Evolutionary conservation across 169 alveolate genomes (phyloP).

Genomic region (Eimeria necatrix): DNA sequence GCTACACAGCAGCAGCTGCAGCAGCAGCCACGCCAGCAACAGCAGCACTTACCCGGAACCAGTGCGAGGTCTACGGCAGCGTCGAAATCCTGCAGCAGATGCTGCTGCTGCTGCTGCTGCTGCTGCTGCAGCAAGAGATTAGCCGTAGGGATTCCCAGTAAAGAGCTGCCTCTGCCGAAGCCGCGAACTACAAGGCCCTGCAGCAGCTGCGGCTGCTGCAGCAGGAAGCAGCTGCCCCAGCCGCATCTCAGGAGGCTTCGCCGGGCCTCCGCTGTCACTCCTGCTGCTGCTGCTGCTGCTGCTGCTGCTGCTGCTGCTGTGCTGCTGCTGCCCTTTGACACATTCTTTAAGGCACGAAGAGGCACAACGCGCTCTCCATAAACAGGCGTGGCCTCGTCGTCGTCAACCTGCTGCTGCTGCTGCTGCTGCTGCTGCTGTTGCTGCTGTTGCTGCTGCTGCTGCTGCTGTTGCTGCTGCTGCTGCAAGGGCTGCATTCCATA

Average conservation of each 20-base stretch:
- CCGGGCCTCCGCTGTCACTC: background rate
- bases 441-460: background rate
- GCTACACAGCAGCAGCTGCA: background rate
- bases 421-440: background rate
- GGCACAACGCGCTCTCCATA: slow-evolving; percentile 32
- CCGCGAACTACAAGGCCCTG: slow-evolving; percentile 70
- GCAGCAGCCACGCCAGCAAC: background rate
- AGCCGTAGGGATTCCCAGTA: slow-evolving; percentile 77
- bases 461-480: background rate
- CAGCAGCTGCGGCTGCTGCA: slow-evolving; percentile 20
- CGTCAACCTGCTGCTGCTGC: background rate
- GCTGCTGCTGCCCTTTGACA: background rate
- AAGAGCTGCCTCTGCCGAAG: slow-evolving; percentile 69
- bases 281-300: background rate
- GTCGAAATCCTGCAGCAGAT: background rate
- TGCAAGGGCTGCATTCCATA: background rate
- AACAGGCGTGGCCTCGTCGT: background rate
- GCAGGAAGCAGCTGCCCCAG: slow-evolving; percentile 35
- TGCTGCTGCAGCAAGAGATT: slow-evolving; percentile 32
- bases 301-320: background rate
- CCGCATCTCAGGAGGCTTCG: slow-evolving; percentile 12
- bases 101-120: slow-evolving; percentile 3
- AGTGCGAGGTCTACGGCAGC: background rate
- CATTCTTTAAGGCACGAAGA: background rate
- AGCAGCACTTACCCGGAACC: background rate